Conservation (phyloP, 352 stramenopile genomes). For the Phytophthora litchii region DNA sequence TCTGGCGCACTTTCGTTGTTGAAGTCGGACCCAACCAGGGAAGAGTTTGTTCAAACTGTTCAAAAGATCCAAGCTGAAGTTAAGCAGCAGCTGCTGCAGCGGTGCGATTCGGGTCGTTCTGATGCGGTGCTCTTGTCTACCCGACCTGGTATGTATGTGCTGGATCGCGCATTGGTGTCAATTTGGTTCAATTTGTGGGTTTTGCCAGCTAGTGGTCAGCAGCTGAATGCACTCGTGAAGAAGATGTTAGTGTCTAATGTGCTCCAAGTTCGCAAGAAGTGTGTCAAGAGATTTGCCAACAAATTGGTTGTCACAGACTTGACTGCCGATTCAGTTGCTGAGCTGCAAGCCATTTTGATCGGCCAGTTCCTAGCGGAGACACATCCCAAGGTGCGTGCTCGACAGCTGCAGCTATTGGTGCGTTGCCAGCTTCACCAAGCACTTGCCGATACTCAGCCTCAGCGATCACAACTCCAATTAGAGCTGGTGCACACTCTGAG, state of each 20-base stretch:
- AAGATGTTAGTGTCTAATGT: conserved; percentile 49
- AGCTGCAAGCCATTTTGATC: conserved; percentile 49
- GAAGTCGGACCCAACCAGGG: conserved; percentile 12
- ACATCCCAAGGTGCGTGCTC: conserved; percentile 68
- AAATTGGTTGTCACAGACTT: conserved; percentile 19
- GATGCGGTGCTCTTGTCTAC: conserved; percentile 28
- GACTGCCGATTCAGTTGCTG: conserved; percentile 9
- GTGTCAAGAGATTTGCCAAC: conserved; percentile 61
- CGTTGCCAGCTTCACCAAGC: conserved; percentile 36
- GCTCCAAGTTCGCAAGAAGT: conserved; percentile 68
- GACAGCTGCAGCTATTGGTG: conserved; percentile 60
- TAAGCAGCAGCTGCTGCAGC: conserved; percentile 35
- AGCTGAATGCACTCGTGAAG: conserved; percentile 25
- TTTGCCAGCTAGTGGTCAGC: conserved; percentile 14
- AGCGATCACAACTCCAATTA: conserved; percentile 26
- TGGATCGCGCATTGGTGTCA: conserved; percentile 54
- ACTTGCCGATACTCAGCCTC: conserved; percentile 10
- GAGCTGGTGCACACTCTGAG: conserved; percentile 37
- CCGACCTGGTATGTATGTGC: conserved; percentile 45
- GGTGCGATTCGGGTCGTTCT: conserved; percentile 26
- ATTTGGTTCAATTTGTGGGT: conserved; percentile 50
- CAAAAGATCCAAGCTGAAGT: conserved; percentile 34
- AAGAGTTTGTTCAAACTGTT: conserved; percentile 19
- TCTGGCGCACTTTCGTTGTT: conserved; percentile 15
- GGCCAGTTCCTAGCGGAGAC: conserved; percentile 61